phyloP scores from a whole-genome alignment of 352 stramenopile species.

The Pythium plurisporium region DNA sequence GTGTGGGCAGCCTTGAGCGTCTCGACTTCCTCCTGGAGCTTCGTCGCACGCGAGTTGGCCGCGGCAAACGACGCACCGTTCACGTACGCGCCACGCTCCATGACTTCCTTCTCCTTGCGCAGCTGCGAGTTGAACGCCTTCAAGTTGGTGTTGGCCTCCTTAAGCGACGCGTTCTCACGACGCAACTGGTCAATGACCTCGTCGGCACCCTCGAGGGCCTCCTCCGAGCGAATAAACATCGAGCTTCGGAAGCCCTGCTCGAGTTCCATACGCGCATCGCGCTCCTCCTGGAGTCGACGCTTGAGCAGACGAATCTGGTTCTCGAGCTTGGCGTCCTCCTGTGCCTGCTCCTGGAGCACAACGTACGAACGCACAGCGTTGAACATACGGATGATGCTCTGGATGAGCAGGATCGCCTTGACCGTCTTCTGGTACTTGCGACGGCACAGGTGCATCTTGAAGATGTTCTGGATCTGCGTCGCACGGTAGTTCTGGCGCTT shows the following conservation, averaged over 20 bases:
- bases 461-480: slow-evolving; percentile 80
- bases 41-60: slow-evolving; percentile 79
- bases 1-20: slow-evolving; percentile 67
- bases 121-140: slow-evolving; percentile 80
- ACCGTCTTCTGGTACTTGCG: slow-evolving; percentile 59
- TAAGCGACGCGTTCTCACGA: slow-evolving; percentile 75
- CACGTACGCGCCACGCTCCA: slow-evolving; percentile 85
- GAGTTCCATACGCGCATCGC: slow-evolving; percentile 78
- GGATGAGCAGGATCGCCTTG: slow-evolving; percentile 69
- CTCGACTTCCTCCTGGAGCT: slow-evolving; percentile 84
- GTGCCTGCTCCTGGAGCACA: slow-evolving; percentile 79
- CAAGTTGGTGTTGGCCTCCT: slow-evolving; percentile 80
- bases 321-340: slow-evolving; percentile 94
- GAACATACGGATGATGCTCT: slow-evolving; percentile 82
- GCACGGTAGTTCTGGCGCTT: slow-evolving; percentile 67
- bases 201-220: slow-evolving; percentile 75
- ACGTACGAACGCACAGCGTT: slow-evolving; percentile 70
- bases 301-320: slow-evolving; percentile 93
- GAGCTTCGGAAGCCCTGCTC: slow-evolving; percentile 70
- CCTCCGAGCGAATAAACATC: slow-evolving; percentile 75
- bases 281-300: slow-evolving; percentile 88
- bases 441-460: slow-evolving; percentile 75
- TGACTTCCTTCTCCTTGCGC: slow-evolving; percentile 87
- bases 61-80: slow-evolving; percentile 83
- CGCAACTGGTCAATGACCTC: slow-evolving; percentile 83